Base-by-base conservation (phyloP, 2,329 filamentous ascomycete genomes). In the Ophiocordyceps unilateralis region DNA sequence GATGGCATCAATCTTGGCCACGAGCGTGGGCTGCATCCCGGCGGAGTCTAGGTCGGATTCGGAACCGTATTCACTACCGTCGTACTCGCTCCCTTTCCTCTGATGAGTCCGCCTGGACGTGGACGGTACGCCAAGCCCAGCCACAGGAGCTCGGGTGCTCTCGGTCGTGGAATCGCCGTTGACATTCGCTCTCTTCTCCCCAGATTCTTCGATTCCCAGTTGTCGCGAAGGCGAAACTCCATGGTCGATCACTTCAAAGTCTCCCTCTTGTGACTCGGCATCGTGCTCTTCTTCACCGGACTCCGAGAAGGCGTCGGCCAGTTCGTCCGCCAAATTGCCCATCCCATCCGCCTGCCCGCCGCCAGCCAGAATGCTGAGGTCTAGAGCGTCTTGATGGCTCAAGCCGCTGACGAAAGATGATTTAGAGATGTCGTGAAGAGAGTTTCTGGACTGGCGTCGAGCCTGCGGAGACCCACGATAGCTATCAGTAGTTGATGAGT, bases 271-370 rank as follows among this genome's bases (percentile, higher is more conserved):
- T 19, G 69, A 66, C 11, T 19, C 32, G 38, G 70, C 68, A 19
- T 69, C 71, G 34, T 78, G 75, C 34, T 76, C 77, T 46, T 78
- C 76, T 36, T 75, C 77, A 44, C 73, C 75, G 9, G 76, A 80
- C 28, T 76, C 77, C 38, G 74, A 76, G 58, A 82, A 76, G 4
- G 79, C 78, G 53, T 83, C 82, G 1, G 81, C 84, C 40, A 91
- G 65, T 59, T 91, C 84, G 59, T 89, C 84, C 2, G 84, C 84
- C 41, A 91, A 60, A 51, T 86, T 88, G 26, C 83, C 84, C 48
- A 86, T 65, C 9, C 80, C 79, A 47, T 75, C 75, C 41, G 63
- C 57, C 21, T 58, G 62, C 39, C 59, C 58, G 32, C 59, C 67
- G 32, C 59, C 67, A 45, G 61, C 59, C 40, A 70, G 65, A n/a